Percentiles rank a stretch among this genome's conserved stretches.
Evolutionary conservation across 352 stramenopile species (phyloP).

Genomic region (Globisporangium cylindrosporum): DNA sequence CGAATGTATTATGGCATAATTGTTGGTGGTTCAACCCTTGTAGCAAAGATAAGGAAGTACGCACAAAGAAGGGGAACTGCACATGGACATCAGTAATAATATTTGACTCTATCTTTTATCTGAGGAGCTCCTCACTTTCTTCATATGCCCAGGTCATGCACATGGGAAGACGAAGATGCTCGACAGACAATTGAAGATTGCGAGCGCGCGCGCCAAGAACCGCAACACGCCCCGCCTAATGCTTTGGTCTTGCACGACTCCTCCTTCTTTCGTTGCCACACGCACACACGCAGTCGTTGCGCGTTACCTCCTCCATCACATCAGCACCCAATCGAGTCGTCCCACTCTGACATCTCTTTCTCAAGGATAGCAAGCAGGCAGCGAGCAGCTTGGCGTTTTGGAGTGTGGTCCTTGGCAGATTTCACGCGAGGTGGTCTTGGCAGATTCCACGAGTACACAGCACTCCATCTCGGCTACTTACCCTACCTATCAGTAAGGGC

Average conservation of each 20-base stretch:
- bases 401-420: too few species aligned
- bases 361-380: neutral
- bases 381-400: too few species aligned
- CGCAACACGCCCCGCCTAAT: neutral
- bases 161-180: too few species aligned
- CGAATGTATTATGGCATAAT: neutral
- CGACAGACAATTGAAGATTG: neutral
- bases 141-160: too few species aligned
- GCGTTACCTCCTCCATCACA: neutral
- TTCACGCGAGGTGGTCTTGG: neutral
- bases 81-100: neutral
- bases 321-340: neutral
- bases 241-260: neutral
- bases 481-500: too few species aligned
- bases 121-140: neutral
- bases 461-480: neutral
- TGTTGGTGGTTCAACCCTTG: neutral
- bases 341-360: neutral
- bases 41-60: neutral
- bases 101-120: neutral
- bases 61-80: neutral
- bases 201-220: neutral
- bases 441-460: neutral
- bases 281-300: too few species aligned
- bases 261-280: neutral